Percentiles rank a stretch among this genome's conserved stretches.
phyloP scores from a whole-genome alignment of 305 asterid genomes.

The Rubia balearica region DNA sequence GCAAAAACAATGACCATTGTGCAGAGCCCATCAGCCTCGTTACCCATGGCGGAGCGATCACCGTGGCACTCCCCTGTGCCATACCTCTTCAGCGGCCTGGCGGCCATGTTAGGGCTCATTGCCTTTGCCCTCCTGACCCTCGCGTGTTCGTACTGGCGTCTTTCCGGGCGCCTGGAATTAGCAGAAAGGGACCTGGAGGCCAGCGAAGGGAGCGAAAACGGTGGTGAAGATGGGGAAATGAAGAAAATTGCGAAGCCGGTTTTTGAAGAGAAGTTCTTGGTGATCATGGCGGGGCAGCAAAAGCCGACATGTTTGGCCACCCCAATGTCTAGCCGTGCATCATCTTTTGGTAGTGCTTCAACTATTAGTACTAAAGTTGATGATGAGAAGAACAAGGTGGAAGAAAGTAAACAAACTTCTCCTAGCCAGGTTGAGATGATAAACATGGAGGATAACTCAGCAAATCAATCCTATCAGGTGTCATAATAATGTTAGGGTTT shows the following conservation, averaged over 20 bases:
- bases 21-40: slow-evolving; percentile 23
- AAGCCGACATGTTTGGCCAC: slow-evolving; percentile 81
- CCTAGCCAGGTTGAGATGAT: slow-evolving; percentile 14
- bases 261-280: slow-evolving; percentile 62
- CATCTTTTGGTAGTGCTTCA: slow-evolving; percentile 46
- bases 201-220: slow-evolving; percentile 21
- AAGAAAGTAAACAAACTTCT: slow-evolving; percentile 11
- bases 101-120: slow-evolving; percentile 83
- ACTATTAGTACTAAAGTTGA: background rate
- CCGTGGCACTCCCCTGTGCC: slow-evolving; percentile 97
- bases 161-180: slow-evolving; percentile 41
- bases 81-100: slow-evolving; percentile 85
- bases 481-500: slow-evolving; percentile 5
- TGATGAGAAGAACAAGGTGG: slow-evolving; percentile 18
- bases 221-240: slow-evolving; percentile 6
- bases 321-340: slow-evolving; percentile 58
- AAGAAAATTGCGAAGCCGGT: slow-evolving; percentile 28
- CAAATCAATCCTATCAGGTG: slow-evolving; percentile 30
- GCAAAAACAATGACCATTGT: slow-evolving; percentile 29
- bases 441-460: background rate
- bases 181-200: slow-evolving; percentile 54
- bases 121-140: slow-evolving; percentile 75
- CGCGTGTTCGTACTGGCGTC: slow-evolving; percentile 82
- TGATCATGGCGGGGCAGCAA: slow-evolving; percentile 77
- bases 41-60: slow-evolving; percentile 21